Evolutionary conservation across 768 basidiomycete genomes (phyloP), one percentile per base, ranked within the genome.

Genomic region (Suillus alpinus): DNA sequence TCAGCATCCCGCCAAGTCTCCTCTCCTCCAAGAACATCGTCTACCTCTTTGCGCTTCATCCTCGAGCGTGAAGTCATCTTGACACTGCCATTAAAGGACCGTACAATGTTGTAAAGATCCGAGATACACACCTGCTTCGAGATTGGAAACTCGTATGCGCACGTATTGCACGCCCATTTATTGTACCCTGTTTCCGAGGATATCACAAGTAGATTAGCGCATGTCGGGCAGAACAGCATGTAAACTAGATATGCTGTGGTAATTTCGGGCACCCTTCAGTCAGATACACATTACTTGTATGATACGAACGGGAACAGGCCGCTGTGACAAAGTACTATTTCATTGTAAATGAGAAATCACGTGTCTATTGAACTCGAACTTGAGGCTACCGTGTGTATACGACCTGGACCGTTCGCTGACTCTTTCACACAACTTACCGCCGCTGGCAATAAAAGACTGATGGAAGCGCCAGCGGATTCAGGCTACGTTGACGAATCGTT

Each of bases 201-300:
- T 56, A 93, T 87, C 50, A 89, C 82, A 16, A 95, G 83, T 49
- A 93, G 80, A 73, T 98, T 98, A 39, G 92, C 87, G 68, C 96
- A 98, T 57, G 89, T 92, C 31, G 96, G 95, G 71, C 96, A 98
- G 80, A 96, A 96, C 37, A 96, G 80, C 94, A 96, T 95, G 37
- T 18, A 26, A 26, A 26, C 36, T n/a, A 26, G 36, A 23, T 55
- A 29, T 55, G 37, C 16, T 18, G 37, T 18, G 53, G 9, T 37
- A 26, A 20, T 2, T 36, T 52, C 14, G 3, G 20, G 26, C 14
- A 29, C n/a, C n/a, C 31, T 12, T n/a, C 10, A 18, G 10, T 50
- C n/a, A 9, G 10, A 50, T 18, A 50, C 18, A n/a, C 29, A 50
- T 31, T n/a, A 50, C 5, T 31, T 18, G 49, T 31, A 31, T 31